These are phyloP conservation scores for Schizosaccharomyces japonicus DNA, from an alignment of 805 yeast genomes.

Conservation along the genomic window DNA sequence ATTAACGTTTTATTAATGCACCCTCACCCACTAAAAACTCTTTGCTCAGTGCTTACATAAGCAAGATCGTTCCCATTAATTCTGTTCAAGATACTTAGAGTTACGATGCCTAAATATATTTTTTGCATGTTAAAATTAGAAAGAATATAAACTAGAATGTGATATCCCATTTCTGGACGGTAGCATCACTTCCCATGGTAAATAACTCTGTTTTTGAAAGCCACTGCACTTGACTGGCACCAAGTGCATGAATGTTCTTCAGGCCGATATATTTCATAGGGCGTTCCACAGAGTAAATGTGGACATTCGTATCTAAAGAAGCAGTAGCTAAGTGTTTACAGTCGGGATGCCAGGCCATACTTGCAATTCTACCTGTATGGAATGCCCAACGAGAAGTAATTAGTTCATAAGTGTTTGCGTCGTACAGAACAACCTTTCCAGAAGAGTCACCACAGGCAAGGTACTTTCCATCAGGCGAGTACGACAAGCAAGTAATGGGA, in stretches of 20 bases:
- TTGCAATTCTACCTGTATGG: constrained; percentile 62
- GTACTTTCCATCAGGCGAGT: constrained; percentile 44
- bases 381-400: constrained; percentile 85
- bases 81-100: too few species aligned
- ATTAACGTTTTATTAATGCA: too few species aligned
- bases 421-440: constrained; percentile 66
- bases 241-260: constrained; percentile 69
- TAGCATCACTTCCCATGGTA: constrained; percentile 62
- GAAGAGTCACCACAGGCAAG: constrained; percentile 69
- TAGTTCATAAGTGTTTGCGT: constrained; percentile 24
- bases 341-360: constrained; percentile 57
- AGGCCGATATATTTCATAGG: constrained; percentile 57
- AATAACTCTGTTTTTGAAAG: constrained; percentile 24
- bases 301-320: constrained; percentile 62
- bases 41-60: too few species aligned
- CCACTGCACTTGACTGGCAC: constrained; percentile 62
- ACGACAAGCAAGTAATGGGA: constrained; percentile 15
- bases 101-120: too few species aligned
- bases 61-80: too few species aligned
- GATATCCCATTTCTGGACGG: constrained; percentile 47
- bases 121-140: too few species aligned
- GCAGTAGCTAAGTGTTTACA: constrained; percentile 53
- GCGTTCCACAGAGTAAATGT: constrained; percentile 41
- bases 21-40: too few species aligned
- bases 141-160: not conserved